Base-by-base conservation (phyloP, 306 rosid species). In the Arachis stenosperma region DNA sequence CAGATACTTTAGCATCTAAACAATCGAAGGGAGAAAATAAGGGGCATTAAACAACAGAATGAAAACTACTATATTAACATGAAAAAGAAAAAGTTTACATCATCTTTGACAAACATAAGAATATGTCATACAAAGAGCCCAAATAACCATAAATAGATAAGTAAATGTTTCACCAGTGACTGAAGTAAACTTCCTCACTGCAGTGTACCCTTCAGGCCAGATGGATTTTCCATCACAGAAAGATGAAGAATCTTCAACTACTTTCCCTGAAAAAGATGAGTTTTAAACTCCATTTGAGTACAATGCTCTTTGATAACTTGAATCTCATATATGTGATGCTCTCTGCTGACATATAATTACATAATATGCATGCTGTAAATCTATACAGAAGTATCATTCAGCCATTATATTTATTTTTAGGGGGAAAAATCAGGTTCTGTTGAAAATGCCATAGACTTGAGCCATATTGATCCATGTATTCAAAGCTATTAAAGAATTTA, bases 191-290 rank as follows among this genome's bases (percentile, higher is more conserved):
- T 89, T 88, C 84, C 96, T 83, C 76, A 89, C 62, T 76, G 97
- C 98, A 51, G 86, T 91, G 78, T 94, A 94, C 50, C 98, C 98
- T 84, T 94, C 95, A 8, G 98, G 97, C 92, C 98, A 94, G 80
- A 91, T 80, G 58, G 69, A 78, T 61, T 68, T 82, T 69, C 87
- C 90, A 69, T 89, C 90, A 54, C 74, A 80, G 69, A 91, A 92
- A 81, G 79, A 83, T 61, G 86, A 67, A n/a, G 94, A 88, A 67
- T 88, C 90, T 69, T 86, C 77, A 65, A 85, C 96, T 71, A 89
- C 79, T 80, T 85, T 94, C 78, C 98, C 98, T 94, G 95, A 53
- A 78, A 47, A 69, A 53, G 44, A 63, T 0, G 12, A 54, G 60
- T 78, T 60, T 47, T 5, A 65, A 50, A 67, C 40, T 50, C 37